Conservation (phyloP, 768 basidiomycete species). For the Melanogaster broomeanus region DNA sequence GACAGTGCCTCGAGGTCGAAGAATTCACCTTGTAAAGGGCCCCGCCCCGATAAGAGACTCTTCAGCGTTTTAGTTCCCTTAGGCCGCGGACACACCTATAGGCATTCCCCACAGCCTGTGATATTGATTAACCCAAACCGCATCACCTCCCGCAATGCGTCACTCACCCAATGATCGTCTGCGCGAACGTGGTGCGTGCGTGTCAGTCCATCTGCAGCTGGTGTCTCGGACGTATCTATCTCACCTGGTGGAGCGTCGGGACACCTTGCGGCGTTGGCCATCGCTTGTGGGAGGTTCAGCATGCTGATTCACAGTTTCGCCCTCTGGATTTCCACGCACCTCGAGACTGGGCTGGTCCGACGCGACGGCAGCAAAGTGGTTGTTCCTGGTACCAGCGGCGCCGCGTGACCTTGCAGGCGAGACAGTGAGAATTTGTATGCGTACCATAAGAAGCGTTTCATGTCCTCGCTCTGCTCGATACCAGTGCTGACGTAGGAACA, state of each 20-base stretch:
- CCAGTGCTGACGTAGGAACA: constrained; percentile 48
- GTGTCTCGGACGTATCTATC: constrained; percentile 2
- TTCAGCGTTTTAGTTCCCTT: neutral
- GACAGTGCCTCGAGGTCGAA: constrained; percentile 71
- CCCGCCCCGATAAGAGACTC: neutral
- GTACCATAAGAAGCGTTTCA: constrained; percentile 74
- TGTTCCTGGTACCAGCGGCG: constrained; percentile 48
- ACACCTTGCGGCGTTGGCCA: constrained; percentile 53
- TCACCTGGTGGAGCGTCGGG: constrained; percentile 57
- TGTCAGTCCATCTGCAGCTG: neutral
- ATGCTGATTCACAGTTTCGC: neutral
- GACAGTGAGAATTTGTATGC: constrained; percentile 10
- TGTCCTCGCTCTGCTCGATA: constrained; percentile 66
- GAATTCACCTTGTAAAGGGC: constrained; percentile 68
- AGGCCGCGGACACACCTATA: constrained; percentile 47
- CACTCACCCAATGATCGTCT: constrained; percentile 64
- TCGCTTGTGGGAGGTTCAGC: constrained; percentile 34
- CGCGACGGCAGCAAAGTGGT: constrained; percentile 70
- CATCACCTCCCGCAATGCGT: neutral
- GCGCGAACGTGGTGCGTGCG: constrained; percentile 8
- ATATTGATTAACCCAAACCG: neutral
- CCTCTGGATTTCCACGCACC: constrained; percentile 34
- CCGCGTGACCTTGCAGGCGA: neutral
- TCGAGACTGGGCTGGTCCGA: constrained; percentile 70
- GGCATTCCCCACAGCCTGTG: constrained; percentile 72